Conservation (phyloP, 352 stramenopile species). For the Globisporangium sylvaticum region DNA sequence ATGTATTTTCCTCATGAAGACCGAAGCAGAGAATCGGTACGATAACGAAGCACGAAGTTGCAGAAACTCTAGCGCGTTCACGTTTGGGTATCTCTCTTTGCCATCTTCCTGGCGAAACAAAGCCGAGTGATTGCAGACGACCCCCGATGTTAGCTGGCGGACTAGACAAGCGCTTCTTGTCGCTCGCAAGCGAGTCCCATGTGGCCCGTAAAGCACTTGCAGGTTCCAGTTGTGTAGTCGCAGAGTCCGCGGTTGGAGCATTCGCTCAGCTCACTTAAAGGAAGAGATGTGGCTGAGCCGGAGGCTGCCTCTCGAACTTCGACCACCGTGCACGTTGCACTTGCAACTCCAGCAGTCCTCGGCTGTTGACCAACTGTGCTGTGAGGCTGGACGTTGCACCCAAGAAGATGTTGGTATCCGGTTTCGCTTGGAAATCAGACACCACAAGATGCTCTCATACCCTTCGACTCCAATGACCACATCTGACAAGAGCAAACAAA, state of each 20-base stretch:
- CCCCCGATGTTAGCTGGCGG: not conserved
- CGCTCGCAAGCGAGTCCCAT: constrained; percentile 73
- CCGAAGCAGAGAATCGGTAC: no score
- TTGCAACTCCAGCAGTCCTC: not conserved
- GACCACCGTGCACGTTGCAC: constrained; percentile 26
- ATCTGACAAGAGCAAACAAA: not conserved
- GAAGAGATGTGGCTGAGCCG: not conserved
- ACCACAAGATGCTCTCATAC: not conserved
- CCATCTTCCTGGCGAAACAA: not conserved
- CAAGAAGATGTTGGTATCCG: constrained; percentile 53
- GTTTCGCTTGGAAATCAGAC: constrained; percentile 19
- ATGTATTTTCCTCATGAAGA: no score
- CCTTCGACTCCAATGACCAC: not conserved
- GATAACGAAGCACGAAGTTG: no score
- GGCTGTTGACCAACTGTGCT: constrained; percentile 34
- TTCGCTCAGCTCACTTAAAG: constrained; percentile 5
- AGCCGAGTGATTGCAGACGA: not conserved
- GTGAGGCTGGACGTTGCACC: constrained; percentile 42
- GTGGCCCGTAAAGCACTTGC: constrained; percentile 66
- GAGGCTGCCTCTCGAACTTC: constrained; percentile 24
- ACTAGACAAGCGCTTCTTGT: constrained; percentile 55
- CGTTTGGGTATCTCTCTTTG: no score
- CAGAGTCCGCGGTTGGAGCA: constrained; percentile 63
- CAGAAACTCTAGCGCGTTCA: no score
- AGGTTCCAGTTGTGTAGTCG: constrained; percentile 45